Conservation (phyloP, 179 eudicot genomes). For the Pouteria campechiana region DNA sequence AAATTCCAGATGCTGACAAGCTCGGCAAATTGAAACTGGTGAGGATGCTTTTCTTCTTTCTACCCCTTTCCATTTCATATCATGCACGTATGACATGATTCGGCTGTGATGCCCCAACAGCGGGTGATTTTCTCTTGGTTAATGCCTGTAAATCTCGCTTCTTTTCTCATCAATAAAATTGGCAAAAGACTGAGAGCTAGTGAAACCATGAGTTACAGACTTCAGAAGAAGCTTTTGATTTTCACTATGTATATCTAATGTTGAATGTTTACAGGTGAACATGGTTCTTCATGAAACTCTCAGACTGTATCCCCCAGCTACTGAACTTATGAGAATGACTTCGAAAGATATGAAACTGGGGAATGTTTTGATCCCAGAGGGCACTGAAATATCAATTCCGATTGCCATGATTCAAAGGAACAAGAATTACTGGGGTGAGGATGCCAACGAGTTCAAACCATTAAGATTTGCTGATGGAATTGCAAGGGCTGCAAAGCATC, state of each 20-base stretch:
- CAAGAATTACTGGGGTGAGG: slow-evolving; percentile 20
- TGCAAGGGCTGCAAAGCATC: slow-evolving; percentile 16
- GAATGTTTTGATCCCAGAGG: slow-evolving; percentile 13
- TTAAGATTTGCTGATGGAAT: slow-evolving; percentile 26
- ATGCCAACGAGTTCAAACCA: slow-evolving; percentile 24
- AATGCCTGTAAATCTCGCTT: no score
- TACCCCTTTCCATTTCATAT: no score
- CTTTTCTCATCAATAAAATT: no score
- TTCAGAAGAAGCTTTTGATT: no score
- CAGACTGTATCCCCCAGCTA: slow-evolving; percentile 7
- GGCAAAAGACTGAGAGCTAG: no score
- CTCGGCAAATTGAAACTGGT: slow-evolving; percentile 30
- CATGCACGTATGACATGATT: no score
- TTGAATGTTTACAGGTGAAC: slow-evolving; percentile 7
- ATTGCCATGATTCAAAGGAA: slow-evolving; percentile 13
- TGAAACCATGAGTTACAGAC: no score
- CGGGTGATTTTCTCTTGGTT: no score
- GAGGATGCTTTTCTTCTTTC: no score
- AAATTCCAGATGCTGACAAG: slow-evolving; percentile 25
- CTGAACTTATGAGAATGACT: slow-evolving; percentile 3
- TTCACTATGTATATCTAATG: no score
- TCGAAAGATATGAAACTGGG: slow-evolving; percentile 10
- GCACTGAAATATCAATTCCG: slow-evolving; percentile 12
- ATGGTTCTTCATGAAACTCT: slow-evolving; percentile 7
- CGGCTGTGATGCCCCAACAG: no score